A percentile compares a stretch with the other conserved stretches of the same genome.
Evolutionary conservation across 768 basidiomycete species (phyloP).

Genomic region (Dacryopinax primogenitus): DNA sequence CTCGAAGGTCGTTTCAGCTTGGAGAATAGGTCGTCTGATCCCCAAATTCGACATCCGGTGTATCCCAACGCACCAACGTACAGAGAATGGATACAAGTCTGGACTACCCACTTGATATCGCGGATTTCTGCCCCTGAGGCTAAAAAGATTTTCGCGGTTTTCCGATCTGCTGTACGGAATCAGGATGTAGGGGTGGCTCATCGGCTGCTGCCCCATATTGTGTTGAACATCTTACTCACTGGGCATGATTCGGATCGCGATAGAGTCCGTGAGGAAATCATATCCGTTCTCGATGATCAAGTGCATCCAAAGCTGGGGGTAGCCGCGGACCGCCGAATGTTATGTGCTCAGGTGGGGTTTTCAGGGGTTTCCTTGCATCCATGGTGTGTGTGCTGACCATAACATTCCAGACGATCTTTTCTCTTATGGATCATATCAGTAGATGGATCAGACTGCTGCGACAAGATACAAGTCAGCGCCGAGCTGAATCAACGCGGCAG

Average conservation of each 20-base stretch:
- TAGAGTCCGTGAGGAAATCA: conserved; percentile 60
- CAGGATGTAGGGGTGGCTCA: conserved; percentile 93
- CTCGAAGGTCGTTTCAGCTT: conserved; percentile 56
- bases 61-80: conserved; percentile 69
- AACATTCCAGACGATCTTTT: conserved; percentile 64
- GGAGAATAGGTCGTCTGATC: conserved; percentile 30
- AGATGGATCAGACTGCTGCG: conserved; percentile 72
- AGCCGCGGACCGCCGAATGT: conserved; percentile 62
- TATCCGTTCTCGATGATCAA: conserved; percentile 77
- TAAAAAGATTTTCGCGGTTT: conserved; percentile 58
- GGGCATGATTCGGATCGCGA: conserved; percentile 49
- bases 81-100: conserved; percentile 89
- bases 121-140: conserved; percentile 47
- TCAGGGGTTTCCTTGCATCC: not conserved
- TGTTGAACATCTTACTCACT: conserved; percentile 70
- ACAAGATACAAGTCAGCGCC: conserved; percentile 45
- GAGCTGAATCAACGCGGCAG: conserved; percentile 32
- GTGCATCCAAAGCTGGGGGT: conserved; percentile 48
- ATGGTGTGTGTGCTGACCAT: not conserved
- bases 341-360: conserved; percentile 94
- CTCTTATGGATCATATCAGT: conserved; percentile 87
- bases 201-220: conserved; percentile 80
- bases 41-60: conserved; percentile 48
- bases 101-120: conserved; percentile 71
- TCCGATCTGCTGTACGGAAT: conserved; percentile 62